Evolutionary conservation across 371 early-diverging fungal genomes (phyloP).

Genomic region (Neoconidiobolus thromboides): DNA sequence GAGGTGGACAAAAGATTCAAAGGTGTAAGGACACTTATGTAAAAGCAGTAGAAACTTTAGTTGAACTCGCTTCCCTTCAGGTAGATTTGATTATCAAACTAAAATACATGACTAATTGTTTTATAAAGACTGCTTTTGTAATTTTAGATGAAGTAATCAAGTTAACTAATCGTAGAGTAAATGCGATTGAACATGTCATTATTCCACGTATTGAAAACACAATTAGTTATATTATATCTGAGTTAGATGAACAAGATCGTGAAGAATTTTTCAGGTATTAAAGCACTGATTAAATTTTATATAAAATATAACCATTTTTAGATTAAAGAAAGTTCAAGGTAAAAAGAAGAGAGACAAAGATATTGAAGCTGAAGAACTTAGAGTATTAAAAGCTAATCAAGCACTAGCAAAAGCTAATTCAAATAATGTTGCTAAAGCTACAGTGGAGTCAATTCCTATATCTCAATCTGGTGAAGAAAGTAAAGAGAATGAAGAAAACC

Average conservation of each 20-base stretch:
- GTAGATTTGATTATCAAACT: slow-evolving; percentile 15
- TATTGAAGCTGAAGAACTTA: slow-evolving; percentile 17
- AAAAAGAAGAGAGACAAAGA: slow-evolving; percentile 81
- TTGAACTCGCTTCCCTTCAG: slow-evolving; percentile 93
- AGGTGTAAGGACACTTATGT: slow-evolving; percentile 87
- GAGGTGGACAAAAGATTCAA: slow-evolving; percentile 94
- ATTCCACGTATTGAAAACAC: slow-evolving; percentile 98
- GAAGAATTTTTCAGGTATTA: slow-evolving; percentile 96
- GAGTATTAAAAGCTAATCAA: not conserved
- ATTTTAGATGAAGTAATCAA: slow-evolving; percentile 97
- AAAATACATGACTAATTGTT: no score
- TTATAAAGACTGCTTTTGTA: slow-evolving; percentile 66
- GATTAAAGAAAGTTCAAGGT: slow-evolving; percentile 91
- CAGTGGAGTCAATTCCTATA: no score
- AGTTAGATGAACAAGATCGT: slow-evolving; percentile 98
- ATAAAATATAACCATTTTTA: slow-evolving; percentile 9
- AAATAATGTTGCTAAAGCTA: no score
- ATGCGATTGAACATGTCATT: slow-evolving; percentile 97
- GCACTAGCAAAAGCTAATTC: slow-evolving; percentile 7
- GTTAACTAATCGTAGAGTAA: slow-evolving; percentile 97
- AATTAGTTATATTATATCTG: slow-evolving; percentile 89
- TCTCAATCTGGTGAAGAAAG: no score
- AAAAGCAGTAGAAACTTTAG: slow-evolving; percentile 79
- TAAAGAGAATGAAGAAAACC: no score
- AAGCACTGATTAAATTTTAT: not conserved